Base-by-base conservation (phyloP, 371 early-diverging fungal species). In the Apophysomyces ossiformis region DNA sequence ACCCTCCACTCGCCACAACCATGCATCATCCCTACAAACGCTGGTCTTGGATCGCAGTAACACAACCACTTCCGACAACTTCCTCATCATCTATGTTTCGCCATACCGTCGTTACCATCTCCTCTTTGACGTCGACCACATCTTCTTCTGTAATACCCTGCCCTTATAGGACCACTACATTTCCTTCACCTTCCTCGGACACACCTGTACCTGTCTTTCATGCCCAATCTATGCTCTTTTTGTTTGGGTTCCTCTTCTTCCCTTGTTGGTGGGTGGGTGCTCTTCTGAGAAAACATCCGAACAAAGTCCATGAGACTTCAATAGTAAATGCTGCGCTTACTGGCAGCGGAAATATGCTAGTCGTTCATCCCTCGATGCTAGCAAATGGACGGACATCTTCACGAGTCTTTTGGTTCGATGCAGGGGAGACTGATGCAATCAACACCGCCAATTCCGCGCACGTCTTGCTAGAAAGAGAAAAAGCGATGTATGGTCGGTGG, bases 231-330 rank as follows among this genome's bases (percentile, higher is more conserved):
- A n/a, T 75, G 1, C 39, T 81, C 5, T 81, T 81, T 56, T 58
- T 81, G 2, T 78, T 81, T 71, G 82, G 82, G 0, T 81, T 81
- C 45, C 38, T 81, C 9, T 74, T 69, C 41, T 81, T 81, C 54
- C 82, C 82, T 13, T 75, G 73, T 57, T 81, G 82, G 82, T 81
- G 82, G 82, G 65, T 76, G 9, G 82, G 77, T 37, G 76, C 71
- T 2, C 78, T 72, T 60, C 65, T 37, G 5, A 9, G 58, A 32
- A 35, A 35, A 15, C 13, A 36, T 11, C 11, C 58, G 7, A 58
- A 1, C 7, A 12, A 12, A 8, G 32, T 13, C 12, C 18, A 18
- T n/a, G 57, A 57, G 26, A 4, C 16, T 7, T 26, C 57, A n/a
- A 16, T 9, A 54, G 5, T 21, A 54, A 54, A 9, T 1, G 26